These are phyloP conservation scores for Aspergillus pseudoterreus DNA, from an alignment of 2,329 filamentous ascomycete species.

Conservation along the genomic window DNA sequence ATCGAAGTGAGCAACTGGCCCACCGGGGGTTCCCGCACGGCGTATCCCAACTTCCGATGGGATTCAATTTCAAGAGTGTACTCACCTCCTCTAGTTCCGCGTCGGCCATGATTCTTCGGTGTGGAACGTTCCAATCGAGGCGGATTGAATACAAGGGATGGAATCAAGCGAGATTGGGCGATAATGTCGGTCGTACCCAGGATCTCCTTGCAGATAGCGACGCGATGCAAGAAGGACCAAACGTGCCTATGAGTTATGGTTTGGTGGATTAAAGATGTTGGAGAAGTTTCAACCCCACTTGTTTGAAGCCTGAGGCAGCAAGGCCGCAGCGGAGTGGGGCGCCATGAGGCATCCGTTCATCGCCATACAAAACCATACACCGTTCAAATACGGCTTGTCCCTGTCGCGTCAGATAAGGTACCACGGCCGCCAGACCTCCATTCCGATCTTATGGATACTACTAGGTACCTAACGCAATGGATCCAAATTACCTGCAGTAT, in stretches of 20 bases:
- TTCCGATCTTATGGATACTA: no score
- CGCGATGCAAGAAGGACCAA: not conserved
- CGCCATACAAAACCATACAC: not conserved
- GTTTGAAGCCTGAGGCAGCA: slow-evolving; percentile 13
- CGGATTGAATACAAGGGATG: not conserved
- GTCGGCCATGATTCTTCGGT: slow-evolving; percentile 53
- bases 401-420: not conserved
- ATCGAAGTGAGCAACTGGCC: slow-evolving; percentile 5
- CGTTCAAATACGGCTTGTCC: not conserved
- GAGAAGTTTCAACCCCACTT: slow-evolving; percentile 19
- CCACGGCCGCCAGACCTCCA: not conserved
- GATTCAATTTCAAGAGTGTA: not conserved
- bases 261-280: slow-evolving; percentile 3
- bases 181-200: not conserved
- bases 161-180: not conserved
- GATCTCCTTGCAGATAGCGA: not conserved
- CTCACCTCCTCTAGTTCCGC: slow-evolving; percentile 61
- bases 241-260: not conserved
- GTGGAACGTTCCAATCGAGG: not conserved
- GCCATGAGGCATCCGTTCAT: slow-evolving; percentile 8
- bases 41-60: not conserved
- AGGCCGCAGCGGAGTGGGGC: slow-evolving; percentile 14
- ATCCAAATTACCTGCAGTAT: no score
- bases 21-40: not conserved
- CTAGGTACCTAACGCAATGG: no score